A percentile compares a stretch with the other conserved stretches of the same genome.
phyloP scores from a whole-genome alignment of 306 rosid genomes.

The Dryas alaskensis region DNA sequence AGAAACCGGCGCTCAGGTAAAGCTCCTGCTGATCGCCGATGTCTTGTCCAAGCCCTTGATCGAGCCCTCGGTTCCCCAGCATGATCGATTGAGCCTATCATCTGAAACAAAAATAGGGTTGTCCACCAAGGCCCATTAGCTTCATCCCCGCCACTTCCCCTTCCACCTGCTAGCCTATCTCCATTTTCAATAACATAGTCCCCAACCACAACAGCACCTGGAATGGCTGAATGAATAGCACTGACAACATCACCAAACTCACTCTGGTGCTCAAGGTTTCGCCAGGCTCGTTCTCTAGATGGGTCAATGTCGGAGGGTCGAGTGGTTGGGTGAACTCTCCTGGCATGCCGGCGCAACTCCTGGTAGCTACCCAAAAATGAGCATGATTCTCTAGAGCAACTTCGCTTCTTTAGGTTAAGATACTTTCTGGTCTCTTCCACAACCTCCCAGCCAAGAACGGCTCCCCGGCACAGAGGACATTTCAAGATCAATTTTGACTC shows the following conservation, averaged over 20 bases:
- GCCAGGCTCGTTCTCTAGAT: slow-evolving; percentile 77
- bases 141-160: slow-evolving; percentile 43
- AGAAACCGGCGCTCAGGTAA: slow-evolving; percentile 58
- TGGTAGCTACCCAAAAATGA: slow-evolving; percentile 79
- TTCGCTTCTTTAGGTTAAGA: slow-evolving; percentile 81
- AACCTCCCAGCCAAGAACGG: slow-evolving; percentile 78
- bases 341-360: slow-evolving; percentile 86
- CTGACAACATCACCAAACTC: slow-evolving; percentile 89
- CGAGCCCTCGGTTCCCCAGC: slow-evolving; percentile 64
- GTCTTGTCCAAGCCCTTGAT: slow-evolving; percentile 71
- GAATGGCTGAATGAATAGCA: slow-evolving; percentile 82
- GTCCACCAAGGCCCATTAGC: slow-evolving; percentile 66
- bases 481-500: slow-evolving; percentile 58
- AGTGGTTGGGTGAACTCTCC: slow-evolving; percentile 79
- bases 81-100: slow-evolving; percentile 68
- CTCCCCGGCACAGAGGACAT: slow-evolving; percentile 87
- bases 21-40: slow-evolving; percentile 50
- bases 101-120: slow-evolving; percentile 68
- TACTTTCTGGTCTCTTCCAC: slow-evolving; percentile 79
- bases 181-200: slow-evolving; percentile 88
- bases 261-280: slow-evolving; percentile 75
- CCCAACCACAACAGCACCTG: slow-evolving; percentile 83
- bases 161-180: slow-evolving; percentile 56
- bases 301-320: slow-evolving; percentile 79
- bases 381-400: slow-evolving; percentile 87